Evolutionary conservation across 169 alveolate genomes (phyloP).

Genomic region (Sarcocystis neurona): DNA sequence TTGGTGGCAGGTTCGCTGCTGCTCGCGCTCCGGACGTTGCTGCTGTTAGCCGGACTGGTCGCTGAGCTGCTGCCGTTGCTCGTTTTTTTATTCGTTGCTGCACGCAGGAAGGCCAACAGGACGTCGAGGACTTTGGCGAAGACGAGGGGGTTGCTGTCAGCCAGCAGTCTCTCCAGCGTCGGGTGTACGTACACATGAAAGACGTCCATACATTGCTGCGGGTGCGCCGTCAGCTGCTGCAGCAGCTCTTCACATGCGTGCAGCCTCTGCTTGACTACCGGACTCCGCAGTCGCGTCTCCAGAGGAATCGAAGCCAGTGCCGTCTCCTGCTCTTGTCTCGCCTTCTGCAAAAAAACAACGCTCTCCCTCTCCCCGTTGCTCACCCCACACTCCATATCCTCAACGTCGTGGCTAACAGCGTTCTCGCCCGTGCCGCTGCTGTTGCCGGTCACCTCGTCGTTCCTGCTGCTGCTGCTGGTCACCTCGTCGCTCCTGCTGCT

Average conservation of each 20-base stretch:
- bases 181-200: not conserved
- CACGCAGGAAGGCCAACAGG: slow-evolving; percentile 38
- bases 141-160: slow-evolving; percentile 54
- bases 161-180: slow-evolving; percentile 36
- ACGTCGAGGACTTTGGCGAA: slow-evolving; percentile 46
- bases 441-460: too few species aligned
- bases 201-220: not conserved
- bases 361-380: too few species aligned
- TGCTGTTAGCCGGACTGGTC: not conserved
- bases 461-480: too few species aligned
- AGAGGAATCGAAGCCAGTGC: slow-evolving; percentile 53
- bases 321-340: slow-evolving; percentile 14
- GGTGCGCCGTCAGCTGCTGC: not conserved
- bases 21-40: not conserved
- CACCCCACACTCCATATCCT: too few species aligned
- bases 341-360: too few species aligned
- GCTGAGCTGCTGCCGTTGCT: not conserved
- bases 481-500: too few species aligned
- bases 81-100: too few species aligned
- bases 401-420: too few species aligned
- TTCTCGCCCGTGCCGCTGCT: too few species aligned
- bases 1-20: not conserved
- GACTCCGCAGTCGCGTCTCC: slow-evolving; percentile 39
- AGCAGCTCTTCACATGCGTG: slow-evolving; percentile 62
- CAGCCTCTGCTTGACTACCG: slow-evolving; percentile 48